Conservation (phyloP, 352 stramenopile species). For the Pythium myriotylum region DNA sequence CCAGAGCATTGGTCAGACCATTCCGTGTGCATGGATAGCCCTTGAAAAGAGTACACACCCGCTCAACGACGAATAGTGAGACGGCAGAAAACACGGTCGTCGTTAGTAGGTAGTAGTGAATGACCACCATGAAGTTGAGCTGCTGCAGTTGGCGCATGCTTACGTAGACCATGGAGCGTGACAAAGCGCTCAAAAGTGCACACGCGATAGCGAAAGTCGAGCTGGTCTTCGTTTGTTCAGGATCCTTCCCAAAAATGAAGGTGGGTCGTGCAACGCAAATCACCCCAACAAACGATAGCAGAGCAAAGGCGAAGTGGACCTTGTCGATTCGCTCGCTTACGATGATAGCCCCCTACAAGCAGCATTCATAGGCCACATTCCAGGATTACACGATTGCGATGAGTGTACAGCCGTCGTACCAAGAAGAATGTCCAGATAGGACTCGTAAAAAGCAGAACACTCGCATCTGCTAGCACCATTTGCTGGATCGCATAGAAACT, state of each 20-base stretch:
- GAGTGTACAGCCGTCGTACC: slow-evolving; percentile 19
- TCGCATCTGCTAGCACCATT: slow-evolving; percentile 61
- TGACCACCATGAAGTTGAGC: slow-evolving; percentile 57
- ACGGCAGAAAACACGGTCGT: slow-evolving; percentile 39
- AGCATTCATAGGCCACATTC: too few species aligned
- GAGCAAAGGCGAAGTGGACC: slow-evolving; percentile 32
- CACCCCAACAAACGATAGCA: slow-evolving; percentile 44
- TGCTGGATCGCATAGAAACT: slow-evolving; percentile 54
- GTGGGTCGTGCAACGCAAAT: slow-evolving; percentile 49
- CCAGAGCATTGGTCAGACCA: too few species aligned
- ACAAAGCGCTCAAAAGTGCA: slow-evolving; percentile 34
- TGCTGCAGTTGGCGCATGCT: slow-evolving; percentile 47
- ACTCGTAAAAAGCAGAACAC: slow-evolving; percentile 60
- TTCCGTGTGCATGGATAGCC: too few species aligned
- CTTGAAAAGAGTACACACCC: slow-evolving; percentile 1
- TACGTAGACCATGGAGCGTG: slow-evolving; percentile 44
- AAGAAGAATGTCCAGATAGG: slow-evolving; percentile 61
- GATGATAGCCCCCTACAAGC: slow-evolving; percentile 36
- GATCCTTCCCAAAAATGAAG: slow-evolving; percentile 42
- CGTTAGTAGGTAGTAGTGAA: slow-evolving; percentile 60
- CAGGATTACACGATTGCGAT: too few species aligned
- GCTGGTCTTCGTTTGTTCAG: slow-evolving; percentile 28
- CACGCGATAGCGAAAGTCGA: slow-evolving; percentile 35
- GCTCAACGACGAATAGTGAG: slow-evolving; percentile 11
- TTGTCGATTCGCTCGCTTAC: slow-evolving; percentile 43